A percentile compares a stretch with the other conserved stretches of the same genome.
These are phyloP conservation scores for Beauveria scarabaeidicola DNA, from an alignment of 2,329 filamentous ascomycete genomes.

Conservation along the genomic window DNA sequence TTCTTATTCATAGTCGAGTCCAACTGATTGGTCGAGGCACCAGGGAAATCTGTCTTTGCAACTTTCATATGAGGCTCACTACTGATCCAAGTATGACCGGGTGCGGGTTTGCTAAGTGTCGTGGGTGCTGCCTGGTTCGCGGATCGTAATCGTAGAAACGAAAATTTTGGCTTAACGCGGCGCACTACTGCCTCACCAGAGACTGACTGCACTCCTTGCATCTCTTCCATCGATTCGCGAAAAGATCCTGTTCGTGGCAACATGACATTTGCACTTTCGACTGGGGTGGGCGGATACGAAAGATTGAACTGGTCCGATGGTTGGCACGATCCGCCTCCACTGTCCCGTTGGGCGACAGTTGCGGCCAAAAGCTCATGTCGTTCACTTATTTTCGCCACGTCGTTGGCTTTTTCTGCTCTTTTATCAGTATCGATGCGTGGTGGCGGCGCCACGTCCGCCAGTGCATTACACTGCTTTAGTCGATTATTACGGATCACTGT, in stretches of 20 bases:
- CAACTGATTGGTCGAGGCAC: background rate
- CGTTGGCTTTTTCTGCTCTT: constrained; percentile 11
- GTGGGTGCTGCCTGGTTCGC: background rate
- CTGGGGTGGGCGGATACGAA: constrained; percentile 21
- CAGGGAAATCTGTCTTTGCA: background rate
- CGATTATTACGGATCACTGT: constrained; percentile 16
- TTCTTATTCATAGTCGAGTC: background rate
- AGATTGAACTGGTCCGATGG: constrained; percentile 29
- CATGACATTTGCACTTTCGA: constrained; percentile 11
- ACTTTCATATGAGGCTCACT: background rate
- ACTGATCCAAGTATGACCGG: background rate
- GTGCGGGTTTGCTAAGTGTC: background rate
- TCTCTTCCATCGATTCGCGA: background rate
- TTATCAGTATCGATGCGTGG: constrained; percentile 13
- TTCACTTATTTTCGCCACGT: background rate
- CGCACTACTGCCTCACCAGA: background rate
- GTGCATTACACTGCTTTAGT: constrained; percentile 25
- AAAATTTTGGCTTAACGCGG: constrained; percentile 7
- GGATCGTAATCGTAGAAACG: constrained; percentile 2
- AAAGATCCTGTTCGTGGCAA: constrained; percentile 10
- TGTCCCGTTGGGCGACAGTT: constrained; percentile 11
- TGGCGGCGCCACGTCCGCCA: constrained; percentile 21
- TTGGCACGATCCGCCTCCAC: constrained; percentile 13
- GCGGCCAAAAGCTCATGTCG: background rate
- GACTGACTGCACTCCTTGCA: background rate